Conservation (phyloP, 305 asterid genomes). For the Fraxinus xanthoxyloides region DNA sequence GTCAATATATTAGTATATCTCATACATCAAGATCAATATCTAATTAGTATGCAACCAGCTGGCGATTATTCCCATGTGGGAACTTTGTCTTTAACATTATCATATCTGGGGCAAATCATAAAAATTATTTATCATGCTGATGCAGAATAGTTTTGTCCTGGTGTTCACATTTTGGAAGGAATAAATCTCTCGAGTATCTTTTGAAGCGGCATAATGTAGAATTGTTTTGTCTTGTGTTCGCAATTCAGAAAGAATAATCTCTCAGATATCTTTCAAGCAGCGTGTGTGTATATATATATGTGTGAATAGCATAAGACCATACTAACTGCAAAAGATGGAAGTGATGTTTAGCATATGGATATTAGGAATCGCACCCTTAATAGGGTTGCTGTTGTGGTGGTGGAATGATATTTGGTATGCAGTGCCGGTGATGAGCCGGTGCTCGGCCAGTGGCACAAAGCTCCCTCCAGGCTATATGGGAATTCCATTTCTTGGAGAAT, state of each 20-base stretch:
- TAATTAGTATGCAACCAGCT: too few species aligned
- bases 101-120: too few species aligned
- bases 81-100: too few species aligned
- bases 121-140: too few species aligned
- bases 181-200: constrained; percentile 15
- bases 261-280: background rate
- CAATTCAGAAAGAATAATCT: too few species aligned
- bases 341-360: constrained; percentile 17
- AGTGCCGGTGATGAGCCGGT: constrained; percentile 15
- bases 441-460: constrained; percentile 22
- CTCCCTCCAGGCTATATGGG: constrained; percentile 66
- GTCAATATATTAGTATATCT: too few species aligned
- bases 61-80: too few species aligned
- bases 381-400: constrained; percentile 36
- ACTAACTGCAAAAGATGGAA: constrained; percentile 17
- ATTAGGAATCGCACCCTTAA: constrained; percentile 21
- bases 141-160: constrained; percentile 14
- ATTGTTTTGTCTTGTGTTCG: too few species aligned
- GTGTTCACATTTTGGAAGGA: background rate
- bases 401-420: constrained; percentile 52
- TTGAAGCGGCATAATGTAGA: too few species aligned
- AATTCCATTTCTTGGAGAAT: constrained; percentile 49
- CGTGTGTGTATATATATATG: background rate
- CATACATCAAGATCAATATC: too few species aligned
- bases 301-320: background rate